Percentiles rank a stretch among this genome's conserved stretches.
phyloP scores from a whole-genome alignment of 768 basidiomycete species.

The Cantharellus anzutake region DNA sequence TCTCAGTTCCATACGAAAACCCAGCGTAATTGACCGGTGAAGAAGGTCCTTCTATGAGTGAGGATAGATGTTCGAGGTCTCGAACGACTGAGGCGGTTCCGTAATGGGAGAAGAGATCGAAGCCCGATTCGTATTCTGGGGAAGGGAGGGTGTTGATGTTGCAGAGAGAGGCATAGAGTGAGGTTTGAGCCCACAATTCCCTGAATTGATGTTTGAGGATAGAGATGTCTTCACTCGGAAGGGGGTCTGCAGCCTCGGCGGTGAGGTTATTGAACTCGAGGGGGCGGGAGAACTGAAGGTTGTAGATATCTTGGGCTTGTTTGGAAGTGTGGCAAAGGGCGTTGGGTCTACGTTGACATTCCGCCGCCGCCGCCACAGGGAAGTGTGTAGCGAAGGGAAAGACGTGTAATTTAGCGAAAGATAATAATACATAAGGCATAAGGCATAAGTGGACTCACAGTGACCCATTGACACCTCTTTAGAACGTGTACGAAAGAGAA shows the following conservation, averaged over 20 bases:
- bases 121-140: too few relatives aligned
- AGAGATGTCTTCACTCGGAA: conserved; percentile 11
- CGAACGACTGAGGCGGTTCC: conserved; percentile 18
- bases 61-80: conserved; percentile 17
- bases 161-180: conserved; percentile 15
- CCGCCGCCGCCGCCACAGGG: too few relatives aligned
- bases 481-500: too few relatives aligned
- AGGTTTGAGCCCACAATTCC: conserved; percentile 14
- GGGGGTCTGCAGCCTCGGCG: too few relatives aligned
- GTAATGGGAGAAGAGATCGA: conserved; percentile 15
- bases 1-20: conserved; percentile 16
- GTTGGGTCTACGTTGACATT: too few relatives aligned
- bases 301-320: conserved; percentile 12
- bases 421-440: too few relatives aligned
- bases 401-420: too few relatives aligned
- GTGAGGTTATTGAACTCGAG: conserved; percentile 14
- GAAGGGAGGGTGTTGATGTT: too few relatives aligned
- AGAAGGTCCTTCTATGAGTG: conserved; percentile 14
- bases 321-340: too few relatives aligned
- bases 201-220: conserved; percentile 11
- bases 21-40: conserved; percentile 17
- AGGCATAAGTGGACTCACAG: too few relatives aligned
- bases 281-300: conserved; percentile 12
- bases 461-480: too few relatives aligned
- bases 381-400: too few relatives aligned